A percentile compares a stretch with the other conserved stretches of the same genome.
Evolutionary conservation across 1,284 basidiomycete genomes (phyloP).

Genomic region (Cutaneotrichosporon sp.): DNA sequence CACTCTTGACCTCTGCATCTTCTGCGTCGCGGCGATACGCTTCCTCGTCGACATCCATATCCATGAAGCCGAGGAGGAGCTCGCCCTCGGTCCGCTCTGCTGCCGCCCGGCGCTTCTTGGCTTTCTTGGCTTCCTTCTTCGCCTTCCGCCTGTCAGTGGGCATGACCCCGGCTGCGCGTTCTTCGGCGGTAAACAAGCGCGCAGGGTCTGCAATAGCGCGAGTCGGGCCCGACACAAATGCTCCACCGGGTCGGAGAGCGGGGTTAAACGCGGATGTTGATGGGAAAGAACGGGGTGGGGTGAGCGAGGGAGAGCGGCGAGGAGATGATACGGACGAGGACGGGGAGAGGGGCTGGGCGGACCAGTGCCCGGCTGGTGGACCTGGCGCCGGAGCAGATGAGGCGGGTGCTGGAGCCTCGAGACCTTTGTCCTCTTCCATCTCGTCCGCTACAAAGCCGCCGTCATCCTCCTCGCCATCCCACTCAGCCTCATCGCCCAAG

Average conservation of each 20-base stretch:
- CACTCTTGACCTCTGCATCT: constrained; percentile 1
- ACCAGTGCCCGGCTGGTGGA: background rate
- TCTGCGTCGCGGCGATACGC: background rate
- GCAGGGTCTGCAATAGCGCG: constrained; percentile 11
- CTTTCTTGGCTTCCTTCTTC: constrained; percentile 45
- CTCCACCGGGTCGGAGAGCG: background rate
- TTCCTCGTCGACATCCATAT: constrained; percentile 38
- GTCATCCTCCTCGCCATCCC: constrained; percentile 33
- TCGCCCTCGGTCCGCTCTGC: constrained; percentile 41
- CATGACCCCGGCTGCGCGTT: constrained; percentile 36
- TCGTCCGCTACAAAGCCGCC: constrained; percentile 22
- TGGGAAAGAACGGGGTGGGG: constrained; percentile 4
- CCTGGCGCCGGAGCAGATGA: background rate
- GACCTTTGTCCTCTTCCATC: background rate
- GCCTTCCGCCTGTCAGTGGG: constrained; percentile 33
- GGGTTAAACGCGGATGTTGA: background rate
- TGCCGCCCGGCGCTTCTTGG: constrained; percentile 39
- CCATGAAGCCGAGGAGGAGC: constrained; percentile 39
- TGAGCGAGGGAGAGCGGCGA: constrained; percentile 8
- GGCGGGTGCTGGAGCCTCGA: background rate
- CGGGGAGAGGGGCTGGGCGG: constrained; percentile 5
- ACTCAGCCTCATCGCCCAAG: constrained; percentile 40
- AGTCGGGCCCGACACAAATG: constrained; percentile 2
- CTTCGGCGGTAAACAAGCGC: constrained; percentile 42
- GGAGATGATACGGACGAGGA: constrained; percentile 7